Percentiles rank a stretch among this genome's conserved stretches.
phyloP scores from a whole-genome alignment of 2,329 filamentous ascomycete species.

The Neoarthrinium moseri region DNA sequence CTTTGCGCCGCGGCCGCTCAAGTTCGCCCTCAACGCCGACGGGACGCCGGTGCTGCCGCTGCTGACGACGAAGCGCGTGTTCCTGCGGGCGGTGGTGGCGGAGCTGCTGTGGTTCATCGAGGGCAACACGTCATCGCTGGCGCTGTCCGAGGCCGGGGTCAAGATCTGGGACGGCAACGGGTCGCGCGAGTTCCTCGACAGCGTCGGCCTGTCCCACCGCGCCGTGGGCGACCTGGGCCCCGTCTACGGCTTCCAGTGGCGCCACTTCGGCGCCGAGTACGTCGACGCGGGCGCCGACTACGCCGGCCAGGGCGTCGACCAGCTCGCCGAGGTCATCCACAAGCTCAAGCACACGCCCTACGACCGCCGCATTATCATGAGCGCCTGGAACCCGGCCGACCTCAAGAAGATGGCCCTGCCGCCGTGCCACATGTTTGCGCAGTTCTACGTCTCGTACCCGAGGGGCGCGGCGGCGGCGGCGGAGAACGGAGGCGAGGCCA shows the following conservation, averaged over 20 bases:
- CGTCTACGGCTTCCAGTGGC: constrained; percentile 98
- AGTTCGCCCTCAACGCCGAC: constrained; percentile 74
- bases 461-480: constrained; percentile 13
- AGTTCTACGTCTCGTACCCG: constrained; percentile 73
- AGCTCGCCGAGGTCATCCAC: constrained; percentile 84
- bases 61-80: constrained; percentile 96
- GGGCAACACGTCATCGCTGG: constrained; percentile 75
- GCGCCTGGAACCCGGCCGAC: constrained; percentile 89
- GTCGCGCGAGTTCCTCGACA: constrained; percentile 85
- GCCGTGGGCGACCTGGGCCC: constrained; percentile 88
- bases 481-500: constrained; percentile 23
- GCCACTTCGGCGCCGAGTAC: constrained; percentile 94
- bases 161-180: constrained; percentile 99
- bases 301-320: constrained; percentile 84
- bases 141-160: constrained; percentile 76
- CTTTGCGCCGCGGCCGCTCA: constrained; percentile 83
- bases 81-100: constrained; percentile 82
- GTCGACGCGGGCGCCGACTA: constrained; percentile 78
- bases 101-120: constrained; percentile 96
- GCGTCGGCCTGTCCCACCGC: constrained; percentile 75
- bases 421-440: constrained; percentile 82
- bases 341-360: constrained; percentile 84
- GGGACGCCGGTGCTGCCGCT: constrained; percentile 75
- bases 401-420: constrained; percentile 74
- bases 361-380: constrained; percentile 85